A percentile compares a stretch with the other conserved stretches of the same genome.
Evolutionary conservation across 2,329 filamentous ascomycete species (phyloP).

Genomic region (Fusarium virguliforme): DNA sequence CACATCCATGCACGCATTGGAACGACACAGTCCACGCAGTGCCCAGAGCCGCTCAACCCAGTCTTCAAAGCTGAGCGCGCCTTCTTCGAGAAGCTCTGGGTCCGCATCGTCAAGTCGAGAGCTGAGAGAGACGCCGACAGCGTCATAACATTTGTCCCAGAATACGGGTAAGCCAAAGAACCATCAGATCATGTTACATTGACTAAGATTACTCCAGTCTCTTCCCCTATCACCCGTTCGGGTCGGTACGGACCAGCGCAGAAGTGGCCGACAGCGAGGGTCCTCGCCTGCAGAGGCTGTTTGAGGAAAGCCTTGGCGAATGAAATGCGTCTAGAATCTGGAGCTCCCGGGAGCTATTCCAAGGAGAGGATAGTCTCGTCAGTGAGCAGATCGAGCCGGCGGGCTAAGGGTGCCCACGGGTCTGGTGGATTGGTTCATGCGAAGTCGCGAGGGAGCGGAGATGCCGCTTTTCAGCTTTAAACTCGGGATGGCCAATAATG

Average conservation of each 20-base stretch:
- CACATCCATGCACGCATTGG: slow-evolving; percentile 57
- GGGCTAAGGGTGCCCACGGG: slow-evolving; percentile 8
- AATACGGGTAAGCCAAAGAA: not conserved
- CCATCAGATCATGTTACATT: slow-evolving; percentile 9
- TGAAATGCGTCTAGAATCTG: slow-evolving; percentile 6
- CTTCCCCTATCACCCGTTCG: slow-evolving; percentile 49
- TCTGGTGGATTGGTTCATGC: slow-evolving; percentile 12
- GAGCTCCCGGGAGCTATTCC: not conserved
- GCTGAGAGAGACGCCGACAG: not conserved
- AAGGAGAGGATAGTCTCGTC: not conserved
- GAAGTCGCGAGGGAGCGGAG: not conserved
- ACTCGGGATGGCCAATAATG: slow-evolving; percentile 1
- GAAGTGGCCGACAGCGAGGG: slow-evolving; percentile 51
- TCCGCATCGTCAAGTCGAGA: not conserved
- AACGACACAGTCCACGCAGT: slow-evolving; percentile 57
- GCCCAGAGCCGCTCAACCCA: slow-evolving; percentile 54
- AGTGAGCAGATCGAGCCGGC: slow-evolving; percentile 1
- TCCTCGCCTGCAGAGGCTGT: slow-evolving; percentile 43
- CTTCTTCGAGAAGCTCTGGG: slow-evolving; percentile 54
- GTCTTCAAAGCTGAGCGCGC: slow-evolving; percentile 50
- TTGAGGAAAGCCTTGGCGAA: slow-evolving; percentile 27
- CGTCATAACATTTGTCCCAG: slow-evolving; percentile 4
- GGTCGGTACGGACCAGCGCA: slow-evolving; percentile 34
- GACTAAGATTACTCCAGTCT: slow-evolving; percentile 32
- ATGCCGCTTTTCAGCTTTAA: slow-evolving; percentile 5